These are phyloP conservation scores for Colletotrichum nymphaeae DNA, from an alignment of 2,329 filamentous ascomycete genomes.

Conservation along the genomic window DNA sequence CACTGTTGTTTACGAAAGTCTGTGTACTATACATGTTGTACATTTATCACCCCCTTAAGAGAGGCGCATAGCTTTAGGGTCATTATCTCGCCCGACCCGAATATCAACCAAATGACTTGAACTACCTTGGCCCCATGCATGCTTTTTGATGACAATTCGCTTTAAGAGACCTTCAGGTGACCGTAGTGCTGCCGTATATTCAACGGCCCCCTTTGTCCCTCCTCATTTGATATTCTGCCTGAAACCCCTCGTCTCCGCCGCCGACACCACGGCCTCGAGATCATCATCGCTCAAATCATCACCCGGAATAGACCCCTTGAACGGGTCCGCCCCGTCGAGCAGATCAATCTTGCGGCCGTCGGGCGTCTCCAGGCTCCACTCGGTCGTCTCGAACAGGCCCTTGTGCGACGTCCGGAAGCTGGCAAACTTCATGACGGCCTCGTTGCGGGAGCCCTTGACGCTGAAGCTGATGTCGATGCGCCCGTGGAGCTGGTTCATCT, in stretches of 20 bases:
- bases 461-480: conserved; percentile 87
- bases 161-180: neutral
- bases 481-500: conserved; percentile 95
- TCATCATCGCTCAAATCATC: conserved; percentile 46
- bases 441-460: conserved; percentile 81
- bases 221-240: conserved; percentile 55
- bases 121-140: neutral
- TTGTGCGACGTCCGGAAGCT: conserved; percentile 74
- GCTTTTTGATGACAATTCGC: neutral
- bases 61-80: conserved; percentile 30
- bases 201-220: neutral
- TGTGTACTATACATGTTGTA: conserved; percentile 52
- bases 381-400: conserved; percentile 83
- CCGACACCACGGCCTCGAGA: conserved; percentile 45
- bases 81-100: conserved; percentile 21
- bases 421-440: conserved; percentile 83
- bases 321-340: conserved; percentile 78
- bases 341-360: conserved; percentile 75
- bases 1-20: conserved; percentile 37
- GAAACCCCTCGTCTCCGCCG: conserved; percentile 59
- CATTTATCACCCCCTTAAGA: conserved; percentile 35
- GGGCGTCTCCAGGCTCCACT: conserved; percentile 84
- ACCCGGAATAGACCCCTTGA: conserved; percentile 61
- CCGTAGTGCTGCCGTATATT: neutral
- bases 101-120: conserved; percentile 15